Conservation (phyloP, 148 eudicot genomes). For the Fagopyrum homotropicum region DNA sequence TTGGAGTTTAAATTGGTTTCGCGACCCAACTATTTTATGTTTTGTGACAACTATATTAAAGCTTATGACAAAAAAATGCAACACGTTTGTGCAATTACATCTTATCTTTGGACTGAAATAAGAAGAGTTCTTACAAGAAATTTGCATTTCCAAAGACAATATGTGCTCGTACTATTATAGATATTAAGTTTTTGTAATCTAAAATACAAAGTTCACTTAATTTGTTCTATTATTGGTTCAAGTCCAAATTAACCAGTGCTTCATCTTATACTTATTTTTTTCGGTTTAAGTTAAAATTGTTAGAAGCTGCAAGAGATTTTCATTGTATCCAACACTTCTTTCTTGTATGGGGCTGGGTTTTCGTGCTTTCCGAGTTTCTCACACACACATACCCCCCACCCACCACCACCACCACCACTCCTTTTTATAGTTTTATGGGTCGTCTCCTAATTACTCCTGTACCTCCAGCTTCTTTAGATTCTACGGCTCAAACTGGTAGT, state of each 20-base stretch:
- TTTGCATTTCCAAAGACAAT: neutral
- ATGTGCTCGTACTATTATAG: too few relatives aligned
- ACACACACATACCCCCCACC: too few relatives aligned
- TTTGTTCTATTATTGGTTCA: neutral
- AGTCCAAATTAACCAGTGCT: neutral
- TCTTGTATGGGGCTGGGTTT: neutral
- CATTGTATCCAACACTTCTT: neutral
- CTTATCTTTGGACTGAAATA: neutral
- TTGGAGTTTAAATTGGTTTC: too few relatives aligned
- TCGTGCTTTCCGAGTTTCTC: neutral
- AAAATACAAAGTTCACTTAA: neutral
- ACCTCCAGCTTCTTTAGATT: constrained; percentile 68
- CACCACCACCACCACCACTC: neutral
- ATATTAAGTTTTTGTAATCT: too few relatives aligned
- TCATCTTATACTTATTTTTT: neutral
- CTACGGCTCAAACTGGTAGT: constrained; percentile 71
- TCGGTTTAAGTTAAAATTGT: neutral
- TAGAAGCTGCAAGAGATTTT: neutral
- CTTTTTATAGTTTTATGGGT: neutral
- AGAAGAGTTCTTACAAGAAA: neutral
- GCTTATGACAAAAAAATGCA: neutral
- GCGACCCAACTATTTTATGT: neutral
- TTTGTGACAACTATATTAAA: neutral
- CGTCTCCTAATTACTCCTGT: neutral
- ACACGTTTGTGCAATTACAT: neutral